These are phyloP conservation scores for Globisporangium irregulare DNA, from an alignment of 352 stramenopile genomes.

Conservation along the genomic window DNA sequence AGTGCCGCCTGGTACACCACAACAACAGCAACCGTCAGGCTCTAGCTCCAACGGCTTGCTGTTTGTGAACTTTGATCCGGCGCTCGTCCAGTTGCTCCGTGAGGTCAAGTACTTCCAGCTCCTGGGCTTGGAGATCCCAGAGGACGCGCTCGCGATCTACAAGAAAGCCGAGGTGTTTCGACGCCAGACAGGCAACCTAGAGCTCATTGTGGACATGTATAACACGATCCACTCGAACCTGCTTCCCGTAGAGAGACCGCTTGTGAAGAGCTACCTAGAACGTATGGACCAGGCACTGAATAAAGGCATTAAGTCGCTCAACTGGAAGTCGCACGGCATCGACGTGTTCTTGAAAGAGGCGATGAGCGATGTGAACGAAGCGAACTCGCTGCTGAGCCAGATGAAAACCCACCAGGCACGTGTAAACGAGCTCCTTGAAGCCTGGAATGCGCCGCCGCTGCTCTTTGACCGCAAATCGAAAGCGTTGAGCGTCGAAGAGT, in stretches of 20 bases:
- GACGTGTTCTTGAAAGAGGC: constrained; percentile 90
- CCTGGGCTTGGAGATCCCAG: constrained; percentile 86
- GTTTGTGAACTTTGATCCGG: constrained; percentile 90
- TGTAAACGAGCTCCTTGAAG: constrained; percentile 72
- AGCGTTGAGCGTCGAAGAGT: constrained; percentile 73
- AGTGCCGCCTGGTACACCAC: not conserved
- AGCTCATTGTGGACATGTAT: constrained; percentile 93
- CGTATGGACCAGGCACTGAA: constrained; percentile 88
- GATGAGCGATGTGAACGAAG: constrained; percentile 88
- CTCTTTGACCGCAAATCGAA: constrained; percentile 90
- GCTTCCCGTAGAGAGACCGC: constrained; percentile 85
- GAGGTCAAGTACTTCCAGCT: constrained; percentile 95
- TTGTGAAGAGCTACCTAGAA: constrained; percentile 87
- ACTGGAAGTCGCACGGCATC: constrained; percentile 93
- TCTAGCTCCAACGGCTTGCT: constrained; percentile 30
- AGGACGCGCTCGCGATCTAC: constrained; percentile 90
- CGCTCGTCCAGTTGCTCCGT: constrained; percentile 86
- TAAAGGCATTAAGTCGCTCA: constrained; percentile 88
- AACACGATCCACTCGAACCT: constrained; percentile 88
- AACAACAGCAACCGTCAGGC: constrained; percentile 17
- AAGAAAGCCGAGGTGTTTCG: constrained; percentile 90
- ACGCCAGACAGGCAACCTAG: constrained; percentile 88
- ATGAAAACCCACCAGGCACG: constrained; percentile 87
- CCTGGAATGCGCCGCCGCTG: constrained; percentile 67
- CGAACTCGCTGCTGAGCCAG: constrained; percentile 79